Base-by-base conservation (phyloP, 225 moss, liverwort and hornwort genomes). In the Takakia lepidozioides region DNA sequence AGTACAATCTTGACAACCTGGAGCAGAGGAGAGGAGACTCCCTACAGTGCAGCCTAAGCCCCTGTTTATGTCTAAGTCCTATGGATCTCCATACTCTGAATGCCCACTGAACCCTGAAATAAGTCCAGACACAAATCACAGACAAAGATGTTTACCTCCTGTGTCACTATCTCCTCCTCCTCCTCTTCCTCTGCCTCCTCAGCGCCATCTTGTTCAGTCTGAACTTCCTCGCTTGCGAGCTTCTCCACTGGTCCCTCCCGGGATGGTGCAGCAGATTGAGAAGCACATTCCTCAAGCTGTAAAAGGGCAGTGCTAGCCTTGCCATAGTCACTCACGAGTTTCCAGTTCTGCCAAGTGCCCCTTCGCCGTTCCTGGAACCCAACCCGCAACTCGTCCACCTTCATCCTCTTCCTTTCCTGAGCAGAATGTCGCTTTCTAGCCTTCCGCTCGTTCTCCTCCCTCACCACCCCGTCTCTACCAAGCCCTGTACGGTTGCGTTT, bases 311-410 rank as follows among this genome's bases (percentile, higher is more conserved):
- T 69, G 50, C 43, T 74, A 18, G 87, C 82, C 69, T 91, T 99
- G 52, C 78, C 64, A 39, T 84, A 95, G 32, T 95, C 80, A 59
- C 70, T 75, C 10, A 59, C 34, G 9, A 90, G 68, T 73, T 87
- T 90, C 55, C 80, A 71, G 52, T 66, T 74, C 54, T 87, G 87
- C 95, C 95, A 90, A 2, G 78, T 77, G 34, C 71, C 85, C 56
- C 82, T 82, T 55, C 87, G 87, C 37, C 95, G 71, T 63, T 75
- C 90, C 51, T 90, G 78, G 71, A 87, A 98, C 43, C 80, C 90
- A 57, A 72, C 76, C 64, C 65, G 63, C 28, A 87, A 46, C 23
- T 65, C 80, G 28, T 75, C 84, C 54, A 85, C 86, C 61, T 71
- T 85, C 51, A 65, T 59, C 25, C 63, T 66, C 60, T 84, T 87